These are phyloP conservation scores for Echinosophora koreensis DNA, from an alignment of 306 rosid genomes.

Conservation along the genomic window DNA sequence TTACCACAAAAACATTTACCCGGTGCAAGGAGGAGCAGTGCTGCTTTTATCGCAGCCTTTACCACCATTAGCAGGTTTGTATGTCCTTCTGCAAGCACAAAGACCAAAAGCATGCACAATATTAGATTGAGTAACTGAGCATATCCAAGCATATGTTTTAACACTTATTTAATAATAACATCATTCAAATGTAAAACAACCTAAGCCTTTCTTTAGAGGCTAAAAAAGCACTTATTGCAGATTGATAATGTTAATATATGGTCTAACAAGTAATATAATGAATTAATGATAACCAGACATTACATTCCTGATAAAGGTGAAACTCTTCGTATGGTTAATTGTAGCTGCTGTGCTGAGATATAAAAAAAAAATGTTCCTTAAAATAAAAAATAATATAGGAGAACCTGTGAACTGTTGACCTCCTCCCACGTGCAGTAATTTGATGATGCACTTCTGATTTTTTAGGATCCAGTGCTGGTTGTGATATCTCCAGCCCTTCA, in stretches of 20 bases:
- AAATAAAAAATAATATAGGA: conserved; percentile 11
- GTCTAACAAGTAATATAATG: conserved; percentile 5
- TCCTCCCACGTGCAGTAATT: conserved; percentile 79
- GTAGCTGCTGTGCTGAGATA: background rate
- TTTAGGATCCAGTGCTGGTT: conserved; percentile 84
- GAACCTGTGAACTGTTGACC: conserved; percentile 84
- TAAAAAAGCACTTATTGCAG: background rate
- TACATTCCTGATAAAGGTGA: background rate
- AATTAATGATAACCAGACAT: background rate
- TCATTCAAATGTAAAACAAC: background rate
- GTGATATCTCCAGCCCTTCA: conserved; percentile 91
- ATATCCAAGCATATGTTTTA: conserved; percentile 9
- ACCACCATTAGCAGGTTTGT: conserved; percentile 56
- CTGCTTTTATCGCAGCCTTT: conserved; percentile 74
- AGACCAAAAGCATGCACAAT: conserved; percentile 38
- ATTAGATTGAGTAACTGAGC: background rate
- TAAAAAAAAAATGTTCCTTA: background rate
- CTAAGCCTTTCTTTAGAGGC: background rate
- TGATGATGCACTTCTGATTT: conserved; percentile 89
- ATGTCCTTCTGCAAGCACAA: conserved; percentile 76
- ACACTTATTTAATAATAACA: background rate
- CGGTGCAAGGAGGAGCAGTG: conserved; percentile 93
- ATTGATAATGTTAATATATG: background rate
- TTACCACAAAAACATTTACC: conserved; percentile 55
- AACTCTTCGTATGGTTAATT: background rate